Base-by-base conservation (phyloP, 306 rosid genomes). In the Cicer arietinum region DNA sequence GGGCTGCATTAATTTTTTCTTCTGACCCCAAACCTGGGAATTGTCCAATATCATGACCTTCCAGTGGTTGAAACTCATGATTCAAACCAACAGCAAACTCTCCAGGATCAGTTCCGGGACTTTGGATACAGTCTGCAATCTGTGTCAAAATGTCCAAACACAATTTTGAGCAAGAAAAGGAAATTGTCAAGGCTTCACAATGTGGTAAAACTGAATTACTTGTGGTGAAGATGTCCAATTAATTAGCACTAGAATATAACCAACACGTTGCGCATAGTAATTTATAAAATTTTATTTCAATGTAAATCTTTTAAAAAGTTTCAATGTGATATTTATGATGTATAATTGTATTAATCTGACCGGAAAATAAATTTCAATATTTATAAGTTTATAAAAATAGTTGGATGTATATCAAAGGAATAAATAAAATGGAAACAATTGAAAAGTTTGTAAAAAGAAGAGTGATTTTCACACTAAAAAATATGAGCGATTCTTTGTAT, bases 21-120 rank as follows among this genome's bases (percentile, higher is more conserved):
- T 65, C 71, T 20, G 84, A 47, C 54, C 78, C 86, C 80, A 87
- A 56, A 58, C 88, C 94, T 9, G 92, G 89, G 72, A 90, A 91
- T 62, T 88, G 96, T 62, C 98, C 97, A 47, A 94, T 91, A 76
- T 90, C 96, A 67, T 91, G 91, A 42, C 92, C 94, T 64, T 82
- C 65, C 14, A 88, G 89, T 4, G 89, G 83, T 74, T 71, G 86
- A 79, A 94, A 90, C 76, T 91, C 90, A 1, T 84, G 69, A 42
- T 85, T 76, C 51, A 91, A 88, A 44, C 98, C 97, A 53, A 90
- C 71, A 6, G 91, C 89, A 62, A 87, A 90, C 80, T 90, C 90
- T 40, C 73, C 92, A 1, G 85, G 76, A 20, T 56, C 65, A 54
- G 72, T 20, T 46, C 81, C 88, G 1, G 86, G 69, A 35, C 86